These are phyloP conservation scores for Marchantia polymorpha DNA, from an alignment of 225 moss, liverwort and hornwort genomes.

Conservation along the genomic window DNA sequence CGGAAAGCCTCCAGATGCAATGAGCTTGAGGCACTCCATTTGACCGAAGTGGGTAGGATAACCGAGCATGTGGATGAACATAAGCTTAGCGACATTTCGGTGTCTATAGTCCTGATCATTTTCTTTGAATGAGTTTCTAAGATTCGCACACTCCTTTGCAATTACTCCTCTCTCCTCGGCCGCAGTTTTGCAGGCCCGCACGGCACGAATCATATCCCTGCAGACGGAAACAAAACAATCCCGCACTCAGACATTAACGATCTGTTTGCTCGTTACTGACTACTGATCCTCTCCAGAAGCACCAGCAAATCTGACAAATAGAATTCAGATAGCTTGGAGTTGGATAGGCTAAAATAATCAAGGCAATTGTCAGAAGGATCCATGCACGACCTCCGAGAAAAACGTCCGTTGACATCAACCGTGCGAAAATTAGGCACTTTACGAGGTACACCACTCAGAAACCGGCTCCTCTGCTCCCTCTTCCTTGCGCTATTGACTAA, in stretches of 20 bases:
- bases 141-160: conserved; percentile 57
- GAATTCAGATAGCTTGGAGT: not conserved
- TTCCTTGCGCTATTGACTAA: too few species aligned
- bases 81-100: conserved; percentile 61
- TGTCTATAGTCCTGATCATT: conserved; percentile 63
- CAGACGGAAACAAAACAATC: not conserved
- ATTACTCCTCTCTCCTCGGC: conserved; percentile 60
- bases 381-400: too few species aligned
- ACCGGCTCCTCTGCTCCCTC: too few species aligned
- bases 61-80: conserved; percentile 66
- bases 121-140: conserved; percentile 52
- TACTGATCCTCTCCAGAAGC: not conserved
- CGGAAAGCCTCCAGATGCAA: conserved; percentile 52
- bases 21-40: conserved; percentile 64
- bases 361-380: not conserved
- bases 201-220: conserved; percentile 66
- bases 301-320: not conserved
- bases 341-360: not conserved
- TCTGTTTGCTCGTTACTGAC: not conserved
- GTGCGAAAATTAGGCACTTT: too few species aligned
- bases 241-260: not conserved
- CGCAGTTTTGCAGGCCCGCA: conserved; percentile 62
- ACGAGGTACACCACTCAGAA: too few species aligned
- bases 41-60: conserved; percentile 66
- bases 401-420: too few species aligned